Base-by-base conservation (phyloP, 257 asterid genomes). In the Nicotiana noctiflora region DNA sequence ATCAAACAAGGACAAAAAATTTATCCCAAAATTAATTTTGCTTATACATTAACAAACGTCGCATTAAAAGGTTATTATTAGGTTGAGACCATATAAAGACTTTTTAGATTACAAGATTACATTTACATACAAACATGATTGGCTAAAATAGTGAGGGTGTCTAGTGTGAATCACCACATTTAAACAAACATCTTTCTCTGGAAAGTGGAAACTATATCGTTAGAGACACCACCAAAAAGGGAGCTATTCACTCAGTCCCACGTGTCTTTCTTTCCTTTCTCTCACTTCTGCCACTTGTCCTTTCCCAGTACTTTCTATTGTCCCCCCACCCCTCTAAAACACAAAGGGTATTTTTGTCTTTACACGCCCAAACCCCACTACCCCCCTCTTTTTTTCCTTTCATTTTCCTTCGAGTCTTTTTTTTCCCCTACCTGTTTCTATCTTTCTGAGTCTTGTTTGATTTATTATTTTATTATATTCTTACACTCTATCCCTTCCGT, bases 231-330 rank as follows among this genome's bases (percentile, higher is more conserved):
- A 87, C 87, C 83, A 74, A 84, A 84, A 88, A 88, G 88, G 87
- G 86, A 46, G 82, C 87, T 84, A 83, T 88, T 87, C 88, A 84
- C 63, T 76, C 88, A 79, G 80, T 81, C 88, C 94, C 90, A 94
- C 95, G 97, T 89, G 97, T 91, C 94, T 61, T 55, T 86, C 80
- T 55, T 63, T 4, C 46, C 32, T 23, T 63, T 81, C 87, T 55
- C 86, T 75, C 81, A 4, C 78, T 65, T 76, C 87, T 83, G 93
- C 93, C 96, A 90, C 97, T 83, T 93, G 97, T 90, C 91, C 86
- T 77, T 64, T 32, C 87, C 84, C 75, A 64, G 79, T 82, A 74
- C 81, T 84, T 76, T 59, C 80, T 64, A 0, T 80, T 83, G 81
- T 62, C 70, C 66, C 85, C 82, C 68, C 40, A 75, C 70, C 8